A percentile compares a stretch with the other conserved stretches of the same genome.
Evolutionary conservation across 1,284 basidiomycete genomes (phyloP).

Genomic region (Leccinum pallidistipes): DNA sequence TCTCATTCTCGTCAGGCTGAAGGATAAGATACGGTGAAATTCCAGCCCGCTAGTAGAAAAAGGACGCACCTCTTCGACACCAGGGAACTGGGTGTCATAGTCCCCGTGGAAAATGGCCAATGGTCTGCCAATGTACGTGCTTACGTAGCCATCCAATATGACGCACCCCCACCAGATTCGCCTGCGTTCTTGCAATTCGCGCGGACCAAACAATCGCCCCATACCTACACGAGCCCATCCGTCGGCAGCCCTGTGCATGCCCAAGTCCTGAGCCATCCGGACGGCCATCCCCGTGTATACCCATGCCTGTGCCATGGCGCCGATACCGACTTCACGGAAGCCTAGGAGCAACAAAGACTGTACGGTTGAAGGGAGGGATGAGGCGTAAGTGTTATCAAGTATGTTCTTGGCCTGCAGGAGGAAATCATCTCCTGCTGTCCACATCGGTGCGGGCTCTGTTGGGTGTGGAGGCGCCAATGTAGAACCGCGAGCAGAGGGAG

Average conservation of each 20-base stretch:
- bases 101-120: slow-evolving; percentile 78
- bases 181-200: slow-evolving; percentile 72
- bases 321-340: slow-evolving; percentile 83
- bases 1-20: slow-evolving; percentile 63
- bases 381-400: slow-evolving; percentile 66
- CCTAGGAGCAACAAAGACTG: slow-evolving; percentile 79
- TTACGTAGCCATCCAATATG: slow-evolving; percentile 79
- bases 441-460: slow-evolving; percentile 62
- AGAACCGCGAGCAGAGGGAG: slow-evolving; percentile 41
- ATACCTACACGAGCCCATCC: slow-evolving; percentile 59
- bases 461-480: slow-evolving; percentile 40
- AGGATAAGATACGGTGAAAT: slow-evolving; percentile 4
- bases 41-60: background rate
- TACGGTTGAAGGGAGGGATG: slow-evolving; percentile 64
- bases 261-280: slow-evolving; percentile 84
- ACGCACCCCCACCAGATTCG: slow-evolving; percentile 83
- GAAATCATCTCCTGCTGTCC: slow-evolving; percentile 79
- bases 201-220: slow-evolving; percentile 57
- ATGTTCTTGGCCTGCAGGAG: slow-evolving; percentile 67
- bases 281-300: slow-evolving; percentile 78
- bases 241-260: slow-evolving; percentile 81
- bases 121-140: slow-evolving; percentile 78
- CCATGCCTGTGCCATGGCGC: slow-evolving; percentile 87
- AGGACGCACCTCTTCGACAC: slow-evolving; percentile 56
- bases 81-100: slow-evolving; percentile 75